These are phyloP conservation scores for Albugo candida DNA, from an alignment of 352 stramenopile genomes.

Conservation along the genomic window DNA sequence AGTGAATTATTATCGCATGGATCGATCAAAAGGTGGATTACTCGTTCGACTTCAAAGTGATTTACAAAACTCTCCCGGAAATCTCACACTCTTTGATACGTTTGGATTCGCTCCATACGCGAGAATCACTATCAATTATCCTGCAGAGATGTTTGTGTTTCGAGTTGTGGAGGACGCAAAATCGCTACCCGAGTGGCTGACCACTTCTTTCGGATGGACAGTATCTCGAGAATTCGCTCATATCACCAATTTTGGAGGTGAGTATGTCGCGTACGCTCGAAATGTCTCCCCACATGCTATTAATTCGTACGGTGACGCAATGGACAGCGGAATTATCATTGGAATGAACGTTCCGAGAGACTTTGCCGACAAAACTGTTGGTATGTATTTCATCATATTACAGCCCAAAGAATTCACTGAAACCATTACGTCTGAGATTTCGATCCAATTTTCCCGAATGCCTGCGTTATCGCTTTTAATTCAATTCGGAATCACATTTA, in stretches of 20 bases:
- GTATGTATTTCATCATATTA: constrained; percentile 72
- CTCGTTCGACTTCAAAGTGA: constrained; percentile 41
- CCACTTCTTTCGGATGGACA: constrained; percentile 29
- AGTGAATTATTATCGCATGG: constrained; percentile 66
- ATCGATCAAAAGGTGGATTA: constrained; percentile 32
- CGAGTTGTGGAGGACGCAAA: constrained; percentile 28
- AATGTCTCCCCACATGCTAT: constrained; percentile 40
- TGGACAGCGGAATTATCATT: constrained; percentile 28
- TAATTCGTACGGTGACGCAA: constrained; percentile 57
- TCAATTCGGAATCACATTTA: constrained; percentile 31
- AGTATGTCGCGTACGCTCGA: constrained; percentile 35
- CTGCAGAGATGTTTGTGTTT: constrained; percentile 54
- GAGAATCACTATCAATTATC: constrained; percentile 55
- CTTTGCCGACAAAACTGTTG: constrained; percentile 38
- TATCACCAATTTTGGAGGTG: constrained; percentile 28
- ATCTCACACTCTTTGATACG: constrained; percentile 19
- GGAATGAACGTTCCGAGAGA: constrained; percentile 32
- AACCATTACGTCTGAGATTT: constrained; percentile 30
- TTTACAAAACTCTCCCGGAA: constrained; percentile 62
- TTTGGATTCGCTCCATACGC: constrained; percentile 43
- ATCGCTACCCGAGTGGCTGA: constrained; percentile 47
- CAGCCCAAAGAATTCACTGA: constrained; percentile 40
- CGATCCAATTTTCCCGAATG: constrained; percentile 54
- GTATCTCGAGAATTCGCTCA: constrained; percentile 48
- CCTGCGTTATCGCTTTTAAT: constrained; percentile 30